These are phyloP conservation scores for Euphrasia arctica DNA, from an alignment of 305 asterid species.

Conservation along the genomic window DNA sequence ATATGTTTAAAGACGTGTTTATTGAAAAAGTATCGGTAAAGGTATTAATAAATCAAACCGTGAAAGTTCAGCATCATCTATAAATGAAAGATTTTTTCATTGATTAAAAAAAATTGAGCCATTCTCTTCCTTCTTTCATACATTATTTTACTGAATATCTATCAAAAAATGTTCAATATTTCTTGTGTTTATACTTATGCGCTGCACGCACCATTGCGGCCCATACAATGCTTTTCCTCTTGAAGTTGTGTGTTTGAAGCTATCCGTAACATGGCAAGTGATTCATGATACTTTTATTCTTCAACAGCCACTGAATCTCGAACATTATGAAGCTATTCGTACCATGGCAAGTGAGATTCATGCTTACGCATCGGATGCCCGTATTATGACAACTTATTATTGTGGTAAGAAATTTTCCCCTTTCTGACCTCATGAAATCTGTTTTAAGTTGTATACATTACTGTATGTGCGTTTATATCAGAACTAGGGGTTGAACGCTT, in stretches of 20 bases:
- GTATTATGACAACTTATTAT: slow-evolving; percentile 91
- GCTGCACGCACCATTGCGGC: slow-evolving; percentile 5
- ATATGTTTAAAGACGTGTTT: slow-evolving; percentile 16
- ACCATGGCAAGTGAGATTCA: slow-evolving; percentile 91
- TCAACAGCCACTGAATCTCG: slow-evolving; percentile 78
- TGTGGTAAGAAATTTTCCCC: slow-evolving; percentile 51
- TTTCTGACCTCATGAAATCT: slow-evolving; percentile 16
- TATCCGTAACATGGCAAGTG: neutral
- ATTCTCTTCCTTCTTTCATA: slow-evolving; percentile 4
- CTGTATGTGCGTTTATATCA: slow-evolving; percentile 9
- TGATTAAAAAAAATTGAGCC: neutral
- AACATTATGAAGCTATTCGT: slow-evolving; percentile 81
- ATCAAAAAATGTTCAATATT: neutral
- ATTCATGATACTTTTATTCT: neutral
- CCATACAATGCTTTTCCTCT: slow-evolving; percentile 16
- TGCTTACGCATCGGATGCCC: slow-evolving; percentile 99
- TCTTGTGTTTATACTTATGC: neutral
- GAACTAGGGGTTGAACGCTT: slow-evolving; percentile 18
- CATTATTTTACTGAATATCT: slow-evolving; percentile 7
- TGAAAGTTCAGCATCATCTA: slow-evolving; percentile 15
- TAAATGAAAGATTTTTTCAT: slow-evolving; percentile 16
- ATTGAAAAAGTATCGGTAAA: slow-evolving; percentile 13
- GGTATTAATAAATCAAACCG: slow-evolving; percentile 15
- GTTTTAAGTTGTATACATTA: slow-evolving; percentile 8
- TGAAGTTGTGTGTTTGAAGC: slow-evolving; percentile 10